Evolutionary conservation across 306 rosid genomes (phyloP).

Genomic region (Corylus avellana): DNA sequence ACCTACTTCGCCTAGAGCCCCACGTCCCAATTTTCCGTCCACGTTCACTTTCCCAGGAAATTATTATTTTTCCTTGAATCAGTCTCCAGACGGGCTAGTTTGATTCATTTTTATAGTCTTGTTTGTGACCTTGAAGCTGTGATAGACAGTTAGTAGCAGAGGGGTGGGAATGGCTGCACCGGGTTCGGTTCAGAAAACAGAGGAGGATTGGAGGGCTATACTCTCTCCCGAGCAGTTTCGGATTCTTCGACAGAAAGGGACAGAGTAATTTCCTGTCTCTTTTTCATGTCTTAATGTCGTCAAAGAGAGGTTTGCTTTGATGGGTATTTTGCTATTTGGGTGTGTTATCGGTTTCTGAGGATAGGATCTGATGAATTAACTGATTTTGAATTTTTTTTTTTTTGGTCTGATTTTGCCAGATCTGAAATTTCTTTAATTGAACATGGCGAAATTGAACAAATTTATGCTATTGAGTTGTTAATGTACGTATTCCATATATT

Average conservation of each 20-base stretch:
- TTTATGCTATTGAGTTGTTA: too few species aligned
- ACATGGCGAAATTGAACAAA: too few species aligned
- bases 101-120: neutral
- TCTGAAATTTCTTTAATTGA: too few species aligned
- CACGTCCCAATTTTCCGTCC: slow-evolving; percentile 41
- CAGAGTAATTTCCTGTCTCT: slow-evolving; percentile 49
- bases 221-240: slow-evolving; percentile 85
- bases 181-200: slow-evolving; percentile 49
- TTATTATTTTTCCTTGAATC: neutral
- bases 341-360: neutral
- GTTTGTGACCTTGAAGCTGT: neutral
- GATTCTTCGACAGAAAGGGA: slow-evolving; percentile 79
- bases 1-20: neutral
- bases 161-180: slow-evolving; percentile 35
- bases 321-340: neutral
- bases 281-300: neutral
- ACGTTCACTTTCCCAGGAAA: slow-evolving; percentile 31
- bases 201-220: slow-evolving; percentile 72
- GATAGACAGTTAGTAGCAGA: neutral
- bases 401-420: neutral
- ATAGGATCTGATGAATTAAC: neutral
- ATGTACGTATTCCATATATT: too few species aligned
- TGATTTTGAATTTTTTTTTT: neutral
- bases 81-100: neutral
- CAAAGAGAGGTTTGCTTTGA: neutral